These are phyloP conservation scores for Colletotrichum graminicola DNA, from an alignment of 2,329 filamentous ascomycete genomes.

Conservation along the genomic window DNA sequence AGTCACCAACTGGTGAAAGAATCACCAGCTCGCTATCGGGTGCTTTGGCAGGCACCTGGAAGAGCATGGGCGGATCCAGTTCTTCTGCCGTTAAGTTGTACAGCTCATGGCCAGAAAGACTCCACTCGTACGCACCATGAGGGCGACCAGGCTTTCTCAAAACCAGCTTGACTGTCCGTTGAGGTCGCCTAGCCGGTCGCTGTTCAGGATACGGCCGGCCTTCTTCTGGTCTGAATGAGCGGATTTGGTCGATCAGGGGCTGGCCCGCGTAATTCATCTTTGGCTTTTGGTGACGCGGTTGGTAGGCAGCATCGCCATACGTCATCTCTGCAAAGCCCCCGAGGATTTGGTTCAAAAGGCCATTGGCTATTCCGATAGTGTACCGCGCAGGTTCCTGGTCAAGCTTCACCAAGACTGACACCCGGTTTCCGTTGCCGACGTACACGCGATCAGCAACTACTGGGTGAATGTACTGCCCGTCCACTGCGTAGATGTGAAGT, in stretches of 20 bases:
- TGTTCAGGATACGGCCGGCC: not conserved
- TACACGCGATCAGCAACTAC: conserved; percentile 30
- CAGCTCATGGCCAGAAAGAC: conserved; percentile 1
- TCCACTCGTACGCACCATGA: conserved; percentile 27
- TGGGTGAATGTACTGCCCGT: conserved; percentile 57
- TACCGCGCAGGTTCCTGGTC: conserved; percentile 53
- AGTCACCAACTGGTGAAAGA: not conserved
- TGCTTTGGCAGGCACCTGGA: not conserved
- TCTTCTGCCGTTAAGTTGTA: conserved; percentile 17
- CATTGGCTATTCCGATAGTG: conserved; percentile 48
- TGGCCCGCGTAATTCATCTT: conserved; percentile 26
- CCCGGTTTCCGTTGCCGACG: conserved; percentile 54
- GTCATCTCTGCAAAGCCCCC: conserved; percentile 16
- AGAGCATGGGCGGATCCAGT: conserved; percentile 4
- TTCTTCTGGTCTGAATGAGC: conserved; percentile 16
- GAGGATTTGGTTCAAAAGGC: conserved; percentile 19
- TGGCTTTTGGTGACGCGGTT: not conserved
- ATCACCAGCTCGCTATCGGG: not conserved
- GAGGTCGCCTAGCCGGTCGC: not conserved
- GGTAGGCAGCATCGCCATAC: not conserved
- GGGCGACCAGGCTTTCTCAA: conserved; percentile 23
- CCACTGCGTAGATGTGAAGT: conserved; percentile 58
- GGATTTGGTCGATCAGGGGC: not conserved
- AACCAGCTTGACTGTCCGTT: not conserved
- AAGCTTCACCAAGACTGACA: conserved; percentile 56